Evolutionary conservation across 257 asterid genomes (phyloP), one percentile per base, ranked within the genome.

Genomic region (Nicotiana otophora): DNA sequence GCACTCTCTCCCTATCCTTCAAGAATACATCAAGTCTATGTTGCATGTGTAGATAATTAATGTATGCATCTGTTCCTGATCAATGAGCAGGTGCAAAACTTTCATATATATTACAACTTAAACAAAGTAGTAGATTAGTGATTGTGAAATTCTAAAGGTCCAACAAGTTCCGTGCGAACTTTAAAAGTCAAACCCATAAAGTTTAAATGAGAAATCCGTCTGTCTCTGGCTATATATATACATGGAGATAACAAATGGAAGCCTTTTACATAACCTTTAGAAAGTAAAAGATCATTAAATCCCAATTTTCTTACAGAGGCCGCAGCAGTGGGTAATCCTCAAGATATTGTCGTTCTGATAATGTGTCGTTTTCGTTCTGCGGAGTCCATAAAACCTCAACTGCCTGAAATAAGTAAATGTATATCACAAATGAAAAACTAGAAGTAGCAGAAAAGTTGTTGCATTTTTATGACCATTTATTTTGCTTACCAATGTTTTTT

Each of bases 331-430:
- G 94, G 91, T 95, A 95, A 85, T 94, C 98, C 84, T 92, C 91
- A 7, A 95, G 94, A 60, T 94, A 86, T 87, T 95, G 93, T 82
- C 92, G 93, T 86, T 94, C 99, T 5, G 99, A 91, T 64, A 95
- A 85, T 5, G 92, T 83, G 84, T 92, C 99, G 8, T 89, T 92
- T 87, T 95, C 97, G 28, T 91, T 91, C 82, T 95, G 99, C 16
- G 97, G 99, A 9, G 99, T 95, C 99, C 99, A 95, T 34, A 95
- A 86, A 83, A 94, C 95, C 92, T 95, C 98, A 17, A 95, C 97
- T 3, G 97, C 98, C 98, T 95, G 92, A 80, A 88, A 10, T 19
- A 20, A 61, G 34, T 61, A 28, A 81, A 20, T 34, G 55, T 42
- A 31, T 31, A 31, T 31, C 10, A 42, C 48, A 54, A 58, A 74